Conservation (phyloP, 148 eudicot species). For the Amaranthus hypochondriacus region DNA sequence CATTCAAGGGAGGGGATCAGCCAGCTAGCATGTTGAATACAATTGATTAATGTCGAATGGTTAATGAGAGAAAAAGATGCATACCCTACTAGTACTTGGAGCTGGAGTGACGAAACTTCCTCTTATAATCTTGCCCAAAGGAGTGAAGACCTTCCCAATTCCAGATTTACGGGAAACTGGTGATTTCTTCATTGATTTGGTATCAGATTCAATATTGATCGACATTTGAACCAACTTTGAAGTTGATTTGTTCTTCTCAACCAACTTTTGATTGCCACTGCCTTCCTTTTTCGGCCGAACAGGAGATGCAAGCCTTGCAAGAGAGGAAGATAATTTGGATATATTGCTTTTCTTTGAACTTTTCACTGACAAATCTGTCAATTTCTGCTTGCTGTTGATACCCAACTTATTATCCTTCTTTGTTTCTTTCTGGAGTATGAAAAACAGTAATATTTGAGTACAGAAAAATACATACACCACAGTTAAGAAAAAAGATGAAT, state of each 20-base stretch:
- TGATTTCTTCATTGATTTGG: conserved; percentile 32
- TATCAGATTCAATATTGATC: conserved; percentile 24
- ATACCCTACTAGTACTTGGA: conserved; percentile 49
- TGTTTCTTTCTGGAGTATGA: conserved; percentile 32
- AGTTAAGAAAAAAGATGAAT: background rate
- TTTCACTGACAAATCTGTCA: conserved; percentile 24
- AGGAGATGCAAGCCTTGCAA: conserved; percentile 32
- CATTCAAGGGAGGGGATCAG: background rate
- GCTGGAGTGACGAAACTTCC: conserved; percentile 35
- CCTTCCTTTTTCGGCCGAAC: conserved; percentile 27
- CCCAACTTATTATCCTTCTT: conserved; percentile 26
- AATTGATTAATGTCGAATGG: background rate
- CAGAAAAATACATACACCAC: conserved; percentile 2
- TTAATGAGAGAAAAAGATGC: conserved; percentile 9
- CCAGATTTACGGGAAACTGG: conserved; percentile 29
- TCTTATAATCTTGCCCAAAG: conserved; percentile 34
- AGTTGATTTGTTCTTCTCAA: conserved; percentile 31
- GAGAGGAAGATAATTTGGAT: conserved; percentile 33
- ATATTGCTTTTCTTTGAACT: conserved; percentile 20
- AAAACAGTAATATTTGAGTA: conserved; percentile 8
- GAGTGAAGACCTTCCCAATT: conserved; percentile 39
- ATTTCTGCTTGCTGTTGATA: conserved; percentile 32
- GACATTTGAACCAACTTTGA: conserved; percentile 44
- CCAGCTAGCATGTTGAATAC: background rate
- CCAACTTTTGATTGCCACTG: conserved; percentile 16